Evolutionary conservation across 352 stramenopile genomes (phyloP), one percentile per base, ranked within the genome.

Genomic region (Plasmopara viticola): DNA sequence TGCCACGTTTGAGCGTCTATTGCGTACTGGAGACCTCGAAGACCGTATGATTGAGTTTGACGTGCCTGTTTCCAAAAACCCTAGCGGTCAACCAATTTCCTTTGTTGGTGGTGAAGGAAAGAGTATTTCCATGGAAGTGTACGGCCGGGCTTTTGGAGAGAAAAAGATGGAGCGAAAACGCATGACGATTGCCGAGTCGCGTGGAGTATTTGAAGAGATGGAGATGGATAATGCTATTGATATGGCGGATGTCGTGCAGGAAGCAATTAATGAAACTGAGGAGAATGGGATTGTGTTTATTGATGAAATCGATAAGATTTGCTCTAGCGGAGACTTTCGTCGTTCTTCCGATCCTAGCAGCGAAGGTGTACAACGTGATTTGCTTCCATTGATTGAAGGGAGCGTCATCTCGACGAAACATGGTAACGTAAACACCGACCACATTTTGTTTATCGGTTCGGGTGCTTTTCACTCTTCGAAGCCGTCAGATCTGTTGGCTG

Each of bases 251-350:
- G 84, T 95, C 6, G 71, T 93, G 58, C 78, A 79, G 31, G 81
- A 95, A 44, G 81, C 84, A 9, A 90, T 94, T 39, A 67, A 68
- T n/a, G 79, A 94, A 60, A 98, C 97, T 6, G 96, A 99, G 66
- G 93, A 99, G 75, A 97, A 95, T 53, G 97, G 97, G 12, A 99
- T 99, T 62, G 97, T 99, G 30, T 99, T 99, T 67, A 99, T 99
- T 58, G 97, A 99, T 72, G 97, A 99, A 67, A 99, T 99, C 58
- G 97, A 99, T 72, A 99, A 99, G 76, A 99, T 99, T 58, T 98
- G 95, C 65, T 98, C 94, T 38, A 93, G 84, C 29, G 91, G 90
- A 54, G 94, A 98, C 64, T 97, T 94, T 65, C 76, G 88, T 51
- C 76, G 88, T 41, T 86, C 87, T 12, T 94, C 95, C 0, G 97